Evolutionary conservation across 768 basidiomycete genomes (phyloP).

Genomic region (Lactarius indigo): DNA sequence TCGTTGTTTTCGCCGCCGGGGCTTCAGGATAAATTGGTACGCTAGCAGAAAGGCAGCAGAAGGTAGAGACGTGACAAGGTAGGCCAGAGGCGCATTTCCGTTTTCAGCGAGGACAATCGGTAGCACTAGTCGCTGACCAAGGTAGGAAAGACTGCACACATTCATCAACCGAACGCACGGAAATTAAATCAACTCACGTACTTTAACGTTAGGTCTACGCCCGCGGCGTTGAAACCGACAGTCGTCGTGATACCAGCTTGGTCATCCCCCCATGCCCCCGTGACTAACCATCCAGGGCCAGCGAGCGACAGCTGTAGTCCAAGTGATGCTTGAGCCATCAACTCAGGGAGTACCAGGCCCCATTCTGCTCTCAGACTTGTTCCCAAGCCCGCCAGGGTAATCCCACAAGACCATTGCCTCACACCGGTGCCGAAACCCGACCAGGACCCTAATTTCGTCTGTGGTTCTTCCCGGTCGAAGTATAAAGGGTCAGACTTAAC

Average conservation of each 20-base stretch:
- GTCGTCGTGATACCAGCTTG: constrained; percentile 42
- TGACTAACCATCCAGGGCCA: constrained; percentile 43
- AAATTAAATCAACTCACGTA: constrained; percentile 36
- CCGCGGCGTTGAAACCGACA: constrained; percentile 43
- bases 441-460: constrained; percentile 41
- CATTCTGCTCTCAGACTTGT: constrained; percentile 51
- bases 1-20: constrained; percentile 50
- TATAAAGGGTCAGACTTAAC: constrained; percentile 11
- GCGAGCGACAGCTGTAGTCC: constrained; percentile 46
- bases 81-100: constrained; percentile 42
- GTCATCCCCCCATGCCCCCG: constrained; percentile 49
- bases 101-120: constrained; percentile 57
- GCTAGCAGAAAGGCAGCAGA: constrained; percentile 48
- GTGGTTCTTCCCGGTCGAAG: constrained; percentile 14
- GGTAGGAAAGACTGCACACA: constrained; percentile 45
- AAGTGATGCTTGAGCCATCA: constrained; percentile 50
- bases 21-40: constrained; percentile 57
- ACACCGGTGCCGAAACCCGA: constrained; percentile 48
- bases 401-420: constrained; percentile 47
- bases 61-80: constrained; percentile 53
- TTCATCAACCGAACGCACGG: constrained; percentile 24
- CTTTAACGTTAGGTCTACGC: constrained; percentile 55
- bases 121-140: constrained; percentile 53
- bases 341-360: constrained; percentile 50
- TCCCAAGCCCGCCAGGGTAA: constrained; percentile 44